Conservation (phyloP, 108 stramenopile species). For the Pinguiococcus pyrenoidosus region DNA sequence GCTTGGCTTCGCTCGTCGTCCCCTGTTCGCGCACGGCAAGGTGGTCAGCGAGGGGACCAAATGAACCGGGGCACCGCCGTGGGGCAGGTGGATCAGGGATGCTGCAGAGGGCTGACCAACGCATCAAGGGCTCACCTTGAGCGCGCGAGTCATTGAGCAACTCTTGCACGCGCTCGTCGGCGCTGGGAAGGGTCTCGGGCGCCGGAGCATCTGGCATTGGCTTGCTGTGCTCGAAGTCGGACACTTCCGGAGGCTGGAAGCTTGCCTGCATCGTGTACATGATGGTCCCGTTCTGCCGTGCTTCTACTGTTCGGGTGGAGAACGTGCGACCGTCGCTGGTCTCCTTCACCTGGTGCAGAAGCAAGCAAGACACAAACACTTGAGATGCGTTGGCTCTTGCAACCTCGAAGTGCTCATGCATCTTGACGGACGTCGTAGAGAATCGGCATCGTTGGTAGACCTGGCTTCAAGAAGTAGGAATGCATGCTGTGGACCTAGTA, state of each 20-base stretch:
- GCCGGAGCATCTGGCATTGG: conserved; percentile 10
- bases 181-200: conserved; percentile 4
- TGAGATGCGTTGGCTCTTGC: too few relatives aligned
- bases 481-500: conserved; percentile 24
- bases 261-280: conserved; percentile 2
- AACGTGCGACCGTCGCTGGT: conserved; percentile 4
- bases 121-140: neutral
- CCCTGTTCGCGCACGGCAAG: too few relatives aligned
- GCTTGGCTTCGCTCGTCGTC: too few relatives aligned
- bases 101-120: neutral
- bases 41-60: too few relatives aligned
- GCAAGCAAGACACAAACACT: too few relatives aligned
- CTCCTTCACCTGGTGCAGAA: neutral
- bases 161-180: neutral
- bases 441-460: conserved; percentile 4
- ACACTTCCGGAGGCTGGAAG: conserved; percentile 4
- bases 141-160: conserved; percentile 3
- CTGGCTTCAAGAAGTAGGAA: conserved; percentile 9
- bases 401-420: neutral
- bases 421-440: conserved; percentile 1
- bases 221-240: neutral
- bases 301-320: conserved; percentile 7
- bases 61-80: too few relatives aligned
- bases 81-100: neutral
- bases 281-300: conserved; percentile 7